Evolutionary conservation across 2,329 filamentous ascomycete genomes (phyloP).

Genomic region (Apiospora hydei): DNA sequence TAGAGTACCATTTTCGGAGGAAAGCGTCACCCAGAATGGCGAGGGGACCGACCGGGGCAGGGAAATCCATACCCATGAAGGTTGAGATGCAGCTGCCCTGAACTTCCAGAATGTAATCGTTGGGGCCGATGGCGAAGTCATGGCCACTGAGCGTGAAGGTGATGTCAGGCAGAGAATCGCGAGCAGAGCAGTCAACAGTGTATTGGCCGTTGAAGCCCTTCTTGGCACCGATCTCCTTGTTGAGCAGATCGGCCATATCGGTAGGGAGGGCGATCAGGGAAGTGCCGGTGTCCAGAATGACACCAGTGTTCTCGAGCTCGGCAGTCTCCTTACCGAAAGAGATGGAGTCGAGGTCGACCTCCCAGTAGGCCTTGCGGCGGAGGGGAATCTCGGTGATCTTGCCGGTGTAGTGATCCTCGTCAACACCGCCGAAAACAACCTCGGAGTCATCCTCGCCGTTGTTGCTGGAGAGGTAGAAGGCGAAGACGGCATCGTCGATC

Average conservation of each 20-base stretch:
- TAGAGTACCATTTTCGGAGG: constrained; percentile 88
- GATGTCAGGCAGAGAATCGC: constrained; percentile 84
- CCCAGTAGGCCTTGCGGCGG: constrained; percentile 99
- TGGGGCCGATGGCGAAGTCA: constrained; percentile 88
- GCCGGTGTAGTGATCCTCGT: constrained; percentile 81
- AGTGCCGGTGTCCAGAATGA: constrained; percentile 97
- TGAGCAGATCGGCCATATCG: constrained; percentile 92
- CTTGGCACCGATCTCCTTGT: constrained; percentile 97
- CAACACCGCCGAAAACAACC: constrained; percentile 87
- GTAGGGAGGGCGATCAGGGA: constrained; percentile 95
- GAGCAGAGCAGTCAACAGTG: constrained; percentile 87
- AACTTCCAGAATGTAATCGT: constrained; percentile 96
- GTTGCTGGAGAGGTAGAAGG: constrained; percentile 90
- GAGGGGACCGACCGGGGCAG: constrained; percentile 86
- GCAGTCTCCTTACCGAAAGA: constrained; percentile 85
- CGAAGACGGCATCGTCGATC: constrained; percentile 90
- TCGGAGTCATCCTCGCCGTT: constrained; percentile 77
- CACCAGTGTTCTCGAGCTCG: constrained; percentile 92
- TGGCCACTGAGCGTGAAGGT: constrained; percentile 89
- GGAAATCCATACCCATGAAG: constrained; percentile 96
- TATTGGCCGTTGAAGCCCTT: constrained; percentile 98
- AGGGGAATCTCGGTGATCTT: constrained; percentile 93
- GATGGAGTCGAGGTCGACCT: constrained; percentile 94
- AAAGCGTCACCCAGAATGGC: constrained; percentile 93
- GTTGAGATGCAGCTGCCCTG: constrained; percentile 96